Conservation (phyloP, 495 filamentous ascomycete genomes). For the Podospora didyma region DNA sequence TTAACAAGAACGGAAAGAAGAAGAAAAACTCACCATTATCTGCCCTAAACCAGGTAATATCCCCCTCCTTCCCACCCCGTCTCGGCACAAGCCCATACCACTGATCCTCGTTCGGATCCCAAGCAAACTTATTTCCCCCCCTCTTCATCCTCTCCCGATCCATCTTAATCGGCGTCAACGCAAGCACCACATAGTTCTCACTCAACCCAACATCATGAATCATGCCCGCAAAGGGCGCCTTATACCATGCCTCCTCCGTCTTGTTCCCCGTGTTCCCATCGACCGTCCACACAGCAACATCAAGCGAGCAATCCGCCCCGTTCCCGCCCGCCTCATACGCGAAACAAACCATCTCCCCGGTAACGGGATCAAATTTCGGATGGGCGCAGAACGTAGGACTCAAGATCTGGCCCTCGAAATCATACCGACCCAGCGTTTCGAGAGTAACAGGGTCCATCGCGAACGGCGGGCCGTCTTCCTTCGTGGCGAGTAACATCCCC, state of each 20-base stretch:
- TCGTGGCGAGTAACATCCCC: constrained; percentile 48
- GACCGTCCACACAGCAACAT: constrained; percentile 48
- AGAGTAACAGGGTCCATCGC: constrained; percentile 53
- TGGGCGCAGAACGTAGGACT: constrained; percentile 57
- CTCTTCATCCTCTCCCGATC: constrained; percentile 49
- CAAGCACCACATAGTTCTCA: constrained; percentile 50
- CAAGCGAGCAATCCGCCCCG: constrained; percentile 38
- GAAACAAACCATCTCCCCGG: constrained; percentile 54
- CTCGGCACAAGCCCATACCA: constrained; percentile 50
- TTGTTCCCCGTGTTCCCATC: constrained; percentile 34
- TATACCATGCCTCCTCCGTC: constrained; percentile 44
- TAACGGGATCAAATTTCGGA: constrained; percentile 57
- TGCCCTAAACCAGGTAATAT: constrained; percentile 47
- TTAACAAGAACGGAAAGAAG: background rate
- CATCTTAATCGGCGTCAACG: constrained; percentile 49
- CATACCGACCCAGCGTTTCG: constrained; percentile 50
- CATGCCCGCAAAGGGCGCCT: constrained; percentile 50
- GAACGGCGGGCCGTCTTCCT: constrained; percentile 54
- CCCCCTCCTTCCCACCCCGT: constrained; percentile 41
- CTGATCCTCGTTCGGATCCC: constrained; percentile 49
- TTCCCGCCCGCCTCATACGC: constrained; percentile 51
- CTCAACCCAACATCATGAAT: constrained; percentile 54
- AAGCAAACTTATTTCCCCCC: constrained; percentile 54
- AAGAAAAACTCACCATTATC: constrained; percentile 44
- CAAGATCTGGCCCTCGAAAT: constrained; percentile 55